Conservation (phyloP, 345 rosid species). For the Trapa bicornis region DNA sequence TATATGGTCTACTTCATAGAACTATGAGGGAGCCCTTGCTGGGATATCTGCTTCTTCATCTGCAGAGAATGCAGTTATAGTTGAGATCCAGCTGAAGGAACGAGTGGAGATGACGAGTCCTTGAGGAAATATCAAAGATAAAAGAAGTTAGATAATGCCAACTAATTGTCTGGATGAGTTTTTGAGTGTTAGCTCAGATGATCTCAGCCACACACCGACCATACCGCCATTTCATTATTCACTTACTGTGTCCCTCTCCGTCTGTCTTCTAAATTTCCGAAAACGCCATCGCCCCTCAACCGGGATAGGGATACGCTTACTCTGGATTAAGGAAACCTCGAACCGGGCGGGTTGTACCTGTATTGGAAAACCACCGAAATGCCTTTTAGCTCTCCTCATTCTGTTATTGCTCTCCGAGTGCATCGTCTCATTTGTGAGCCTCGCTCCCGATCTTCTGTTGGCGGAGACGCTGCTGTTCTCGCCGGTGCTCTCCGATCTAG, state of each 20-base stretch:
- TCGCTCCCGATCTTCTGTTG: slow-evolving; percentile 26
- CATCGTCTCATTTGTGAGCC: neutral
- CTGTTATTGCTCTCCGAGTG: neutral
- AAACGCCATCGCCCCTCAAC: too few species aligned
- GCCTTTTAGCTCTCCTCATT: neutral
- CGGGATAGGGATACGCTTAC: too few species aligned
- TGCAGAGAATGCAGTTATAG: slow-evolving; percentile 27
- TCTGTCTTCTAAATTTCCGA: too few species aligned
- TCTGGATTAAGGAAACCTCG: too few species aligned
- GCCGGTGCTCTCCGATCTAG: slow-evolving; percentile 64
- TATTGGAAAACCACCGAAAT: neutral
- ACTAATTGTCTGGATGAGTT: slow-evolving; percentile 3
- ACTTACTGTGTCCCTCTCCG: too few species aligned
- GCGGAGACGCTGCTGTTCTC: slow-evolving; percentile 32
- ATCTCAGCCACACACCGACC: neutral
- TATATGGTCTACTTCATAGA: neutral
- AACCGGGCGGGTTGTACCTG: neutral
- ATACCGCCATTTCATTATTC: too few species aligned
- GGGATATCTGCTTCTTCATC: slow-evolving; percentile 1
- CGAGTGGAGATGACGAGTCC: slow-evolving; percentile 42
- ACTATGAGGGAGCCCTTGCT: neutral
- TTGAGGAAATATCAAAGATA: slow-evolving; percentile 14
- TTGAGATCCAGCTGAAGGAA: slow-evolving; percentile 23
- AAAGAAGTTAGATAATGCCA: slow-evolving; percentile 37
- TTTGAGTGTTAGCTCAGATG: neutral